A percentile compares a stretch with the other conserved stretches of the same genome.
phyloP scores from a whole-genome alignment of 306 rosid species.

The Vigna reflexopilosa region DNA sequence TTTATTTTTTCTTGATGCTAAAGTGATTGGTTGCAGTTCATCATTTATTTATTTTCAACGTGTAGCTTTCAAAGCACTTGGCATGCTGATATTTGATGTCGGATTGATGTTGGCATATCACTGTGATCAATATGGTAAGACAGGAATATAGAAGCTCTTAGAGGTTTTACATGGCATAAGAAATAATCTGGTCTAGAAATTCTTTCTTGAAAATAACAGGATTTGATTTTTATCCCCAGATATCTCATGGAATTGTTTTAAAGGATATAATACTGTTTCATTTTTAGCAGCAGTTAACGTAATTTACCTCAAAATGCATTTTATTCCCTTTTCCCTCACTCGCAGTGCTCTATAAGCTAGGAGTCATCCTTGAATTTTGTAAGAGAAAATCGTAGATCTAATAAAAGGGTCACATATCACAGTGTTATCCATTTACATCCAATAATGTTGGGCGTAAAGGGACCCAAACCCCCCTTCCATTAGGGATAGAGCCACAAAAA shows the following conservation, averaged over 20 bases:
- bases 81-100: conserved; percentile 86
- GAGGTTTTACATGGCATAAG: conserved; percentile 7
- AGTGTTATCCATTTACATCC: too few relatives aligned
- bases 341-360: conserved; percentile 17
- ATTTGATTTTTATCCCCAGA: background rate
- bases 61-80: conserved; percentile 94
- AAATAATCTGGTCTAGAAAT: conserved; percentile 27
- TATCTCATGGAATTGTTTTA: background rate
- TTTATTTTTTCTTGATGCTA: conserved; percentile 26
- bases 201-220: conserved; percentile 30
- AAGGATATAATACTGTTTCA: background rate
- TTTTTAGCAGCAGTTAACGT: background rate
- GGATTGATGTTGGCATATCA: conserved; percentile 95
- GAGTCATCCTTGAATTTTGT: conserved; percentile 15
- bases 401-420: too few relatives aligned
- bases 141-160: conserved; percentile 25
- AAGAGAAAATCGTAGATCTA: too few relatives aligned
- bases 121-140: conserved; percentile 88
- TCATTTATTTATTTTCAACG: conserved; percentile 17
- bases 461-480: too few relatives aligned
- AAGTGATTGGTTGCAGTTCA: conserved; percentile 41
- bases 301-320: conserved; percentile 16
- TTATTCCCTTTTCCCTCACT: background rate
- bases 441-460: too few relatives aligned
- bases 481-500: too few relatives aligned